Evolutionary conservation across 1,139 yeast genomes (phyloP), one percentile per base, ranked within the genome.

Genomic region (Pichia kudriavzevii): DNA sequence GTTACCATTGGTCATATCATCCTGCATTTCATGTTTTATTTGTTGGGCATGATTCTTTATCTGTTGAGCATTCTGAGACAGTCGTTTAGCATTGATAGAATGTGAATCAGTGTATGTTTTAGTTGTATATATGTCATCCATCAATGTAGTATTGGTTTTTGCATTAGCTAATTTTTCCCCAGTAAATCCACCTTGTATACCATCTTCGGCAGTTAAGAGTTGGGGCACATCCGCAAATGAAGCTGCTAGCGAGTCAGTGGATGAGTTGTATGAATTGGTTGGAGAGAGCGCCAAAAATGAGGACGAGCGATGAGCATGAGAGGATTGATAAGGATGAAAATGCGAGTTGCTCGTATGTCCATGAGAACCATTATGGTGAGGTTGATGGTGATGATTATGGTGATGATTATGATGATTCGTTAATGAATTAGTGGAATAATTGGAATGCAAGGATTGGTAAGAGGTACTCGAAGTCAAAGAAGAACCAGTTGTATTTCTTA

Each of bases 61-160:
- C 11, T 18, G 22, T 5, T 16, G 34, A 8, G 10, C 25, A 3
- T 32, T 28, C 7, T 24, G 7, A 5, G 33, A 22, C 3, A 26
- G 19, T 10, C 30, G 26, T 19, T 22, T 26, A 7, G 41, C 17
- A 15, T 9, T 11, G 6, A 36, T 22, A 5, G 42, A 36, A 34
- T 39, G 44, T 2, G 41, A 28, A 31, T 49, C 57, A 1, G 57
- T 53, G 22, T 49, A 52, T 1, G 58, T 53, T 30, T 45, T 53
- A 2, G 55, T 53, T 33, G 49, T 58, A 36, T 53, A 53, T 11
- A 53, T 35, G 31, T 53, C 59, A 30, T 52, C 56, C 55, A 52
- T 53, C 15, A 54, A 33, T 1, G 59, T 53, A 6, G 57, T 49
- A 35, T 55, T 54, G 1, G 57, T 53, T 31, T 52, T 53, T 4